phyloP scores from a whole-genome alignment of 768 basidiomycete species.

The Calocybe cyanea region DNA sequence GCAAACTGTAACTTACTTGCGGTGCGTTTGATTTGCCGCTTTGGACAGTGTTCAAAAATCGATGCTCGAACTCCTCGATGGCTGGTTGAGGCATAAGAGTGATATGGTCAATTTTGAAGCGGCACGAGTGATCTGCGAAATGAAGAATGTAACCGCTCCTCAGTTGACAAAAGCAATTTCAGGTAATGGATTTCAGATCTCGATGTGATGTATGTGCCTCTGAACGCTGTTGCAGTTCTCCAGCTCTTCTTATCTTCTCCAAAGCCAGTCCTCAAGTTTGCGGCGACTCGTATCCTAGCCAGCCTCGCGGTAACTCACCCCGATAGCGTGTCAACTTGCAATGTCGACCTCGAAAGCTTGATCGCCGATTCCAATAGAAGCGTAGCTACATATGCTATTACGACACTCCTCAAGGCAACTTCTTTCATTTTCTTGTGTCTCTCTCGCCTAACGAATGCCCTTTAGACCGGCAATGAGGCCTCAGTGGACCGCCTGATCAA shows the following conservation, averaged over 20 bases:
- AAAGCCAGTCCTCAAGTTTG: conserved; percentile 93
- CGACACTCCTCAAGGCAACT: conserved; percentile 88
- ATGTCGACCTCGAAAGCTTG: conserved; percentile 93
- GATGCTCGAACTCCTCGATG: conserved; percentile 91
- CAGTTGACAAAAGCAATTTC: conserved; percentile 88
- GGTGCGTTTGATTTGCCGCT: not conserved
- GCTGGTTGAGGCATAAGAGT: conserved; percentile 96
- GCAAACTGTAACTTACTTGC: conserved; percentile 25
- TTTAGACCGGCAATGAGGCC: conserved; percentile 95
- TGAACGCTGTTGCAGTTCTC: conserved; percentile 51
- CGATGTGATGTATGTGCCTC: conserved; percentile 6
- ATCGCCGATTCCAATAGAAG: conserved; percentile 95
- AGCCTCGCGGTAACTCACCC: conserved; percentile 86
- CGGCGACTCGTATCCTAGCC: conserved; percentile 93
- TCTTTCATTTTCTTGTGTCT: conserved; percentile 2
- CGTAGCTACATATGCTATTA: conserved; percentile 98
- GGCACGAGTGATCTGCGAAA: conserved; percentile 94
- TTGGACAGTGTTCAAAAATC: conserved; percentile 75
- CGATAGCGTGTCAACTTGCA: conserved; percentile 82
- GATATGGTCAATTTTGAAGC: conserved; percentile 99
- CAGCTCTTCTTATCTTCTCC: conserved; percentile 96
- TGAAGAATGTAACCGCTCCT: conserved; percentile 73
- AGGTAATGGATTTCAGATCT: conserved; percentile 48
- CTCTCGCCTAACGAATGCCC: not conserved
- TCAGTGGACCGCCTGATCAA: conserved; percentile 99